A percentile compares a stretch with the other conserved stretches of the same genome.
Evolutionary conservation across 192 early-diverging fungal genomes (phyloP).

Genomic region (Entophlyctis helioformis): DNA sequence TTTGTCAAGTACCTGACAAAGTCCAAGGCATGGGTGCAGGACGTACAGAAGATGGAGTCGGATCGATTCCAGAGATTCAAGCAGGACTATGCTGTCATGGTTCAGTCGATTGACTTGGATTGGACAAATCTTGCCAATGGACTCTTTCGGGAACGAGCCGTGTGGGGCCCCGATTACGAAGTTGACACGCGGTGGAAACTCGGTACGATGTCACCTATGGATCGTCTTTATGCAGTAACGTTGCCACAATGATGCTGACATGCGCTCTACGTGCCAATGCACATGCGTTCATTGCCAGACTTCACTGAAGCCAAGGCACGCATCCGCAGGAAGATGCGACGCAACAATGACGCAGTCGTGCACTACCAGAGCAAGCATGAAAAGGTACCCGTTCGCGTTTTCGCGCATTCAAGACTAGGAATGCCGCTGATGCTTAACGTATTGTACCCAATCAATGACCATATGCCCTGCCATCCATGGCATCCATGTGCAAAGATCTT

Average conservation of each 20-base stretch:
- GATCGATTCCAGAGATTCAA: conserved; percentile 38
- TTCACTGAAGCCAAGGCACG: conserved; percentile 26
- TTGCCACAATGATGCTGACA: neutral
- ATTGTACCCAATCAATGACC: too few relatives aligned
- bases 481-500: too few relatives aligned
- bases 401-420: too few relatives aligned
- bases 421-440: too few relatives aligned
- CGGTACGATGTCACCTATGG: too few relatives aligned
- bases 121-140: conserved; percentile 43
- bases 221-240: too few relatives aligned
- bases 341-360: conserved; percentile 11
- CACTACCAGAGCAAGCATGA: conserved; percentile 25
- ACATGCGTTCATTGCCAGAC: conserved; percentile 5
- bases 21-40: conserved; percentile 36
- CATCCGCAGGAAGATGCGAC: conserved; percentile 42
- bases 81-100: conserved; percentile 45
- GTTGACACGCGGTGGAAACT: conserved; percentile 32
- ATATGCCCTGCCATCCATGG: too few relatives aligned
- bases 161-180: conserved; percentile 42
- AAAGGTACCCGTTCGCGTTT: too few relatives aligned
- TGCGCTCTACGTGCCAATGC: neutral
- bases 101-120: conserved; percentile 44
- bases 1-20: conserved; percentile 29
- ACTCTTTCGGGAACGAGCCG: conserved; percentile 43
- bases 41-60: conserved; percentile 48